Conservation (phyloP, 2,329 filamentous ascomycete species). For the Sporothrix variecibatus region DNA sequence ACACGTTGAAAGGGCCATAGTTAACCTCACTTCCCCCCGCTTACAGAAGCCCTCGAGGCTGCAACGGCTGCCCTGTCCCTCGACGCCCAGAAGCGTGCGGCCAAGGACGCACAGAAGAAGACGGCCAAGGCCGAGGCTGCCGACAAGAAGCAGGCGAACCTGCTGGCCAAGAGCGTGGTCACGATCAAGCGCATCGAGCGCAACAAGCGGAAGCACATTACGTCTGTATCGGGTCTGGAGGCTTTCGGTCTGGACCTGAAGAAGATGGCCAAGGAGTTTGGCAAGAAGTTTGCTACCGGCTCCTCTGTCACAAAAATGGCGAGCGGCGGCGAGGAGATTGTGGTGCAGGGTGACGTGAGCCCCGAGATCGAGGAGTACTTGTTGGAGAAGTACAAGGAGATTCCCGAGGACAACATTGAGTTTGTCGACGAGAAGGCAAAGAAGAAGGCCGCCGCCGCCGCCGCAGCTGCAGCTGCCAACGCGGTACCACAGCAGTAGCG, state of each 20-base stretch:
- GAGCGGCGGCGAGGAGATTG: constrained; percentile 89
- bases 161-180: constrained; percentile 78
- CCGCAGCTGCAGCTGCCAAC: constrained; percentile 16
- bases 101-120: constrained; percentile 96
- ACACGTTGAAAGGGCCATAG: constrained; percentile 29
- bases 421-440: constrained; percentile 95
- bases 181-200: constrained; percentile 96
- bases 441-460: constrained; percentile 58
- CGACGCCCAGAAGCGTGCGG: constrained; percentile 89
- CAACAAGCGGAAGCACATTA: constrained; percentile 97
- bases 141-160: constrained; percentile 80
- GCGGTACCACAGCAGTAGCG: constrained; percentile 10
- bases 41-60: constrained; percentile 73
- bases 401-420: constrained; percentile 95
- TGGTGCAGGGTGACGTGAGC: constrained; percentile 94
- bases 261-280: constrained; percentile 93
- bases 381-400: constrained; percentile 81
- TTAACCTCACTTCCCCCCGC: constrained; percentile 5
- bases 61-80: constrained; percentile 84
- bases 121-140: constrained; percentile 88
- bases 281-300: constrained; percentile 97
- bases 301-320: constrained; percentile 87
- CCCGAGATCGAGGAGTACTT: constrained; percentile 93
- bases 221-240: constrained; percentile 86
- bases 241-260: constrained; percentile 90